Evolutionary conservation across 257 asterid species (phyloP), one percentile per base, ranked within the genome.

Genomic region (Petunia axillaris): DNA sequence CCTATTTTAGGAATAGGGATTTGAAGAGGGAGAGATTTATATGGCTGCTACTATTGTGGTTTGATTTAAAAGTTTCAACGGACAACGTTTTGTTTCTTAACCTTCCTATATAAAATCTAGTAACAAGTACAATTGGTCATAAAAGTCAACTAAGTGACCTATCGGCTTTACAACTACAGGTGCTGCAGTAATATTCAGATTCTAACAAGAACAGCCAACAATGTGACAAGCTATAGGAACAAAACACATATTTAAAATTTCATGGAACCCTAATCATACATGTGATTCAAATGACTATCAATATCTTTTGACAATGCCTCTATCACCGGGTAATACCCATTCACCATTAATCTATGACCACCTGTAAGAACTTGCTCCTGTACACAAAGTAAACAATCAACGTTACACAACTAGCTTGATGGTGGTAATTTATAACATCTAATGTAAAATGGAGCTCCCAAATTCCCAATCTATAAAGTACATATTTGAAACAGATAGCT

Each of bases 291-390:
- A 81, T 94, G 97, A 75, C 94, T 92, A 78, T 94, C 99, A 65
- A 94, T 85, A 81, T 89, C 97, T 84, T 85, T 86, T 5, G 99
- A 86, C 86, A 96, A 79, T 57, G 91, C 89, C 90, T 91, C 88
- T 73, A 96, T 84, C 67, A 96, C 89, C 2, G 98, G 99, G 85
- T 86, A 85, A 79, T 96, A 96, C 82, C 98, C 99, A 85, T 94
- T 96, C 82, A 96, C 97, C 99, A 96, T 94, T 64, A 96, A 94
- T 80, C 99, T 98, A 83, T 96, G 99, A 71, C 99, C 98, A 83
- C 99, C 98, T 8, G 99, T 84, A 81, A 96, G 98, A 78, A 96
- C 97, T 82, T 89, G 82, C 86, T 96, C 99, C 99, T 96, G 92
- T 66, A 85, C 79, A 76, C 67, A 52, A 44, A 83, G 59, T 44